phyloP scores from a whole-genome alignment of 75 land plant species.

The Adiantum capillusveneris region DNA sequence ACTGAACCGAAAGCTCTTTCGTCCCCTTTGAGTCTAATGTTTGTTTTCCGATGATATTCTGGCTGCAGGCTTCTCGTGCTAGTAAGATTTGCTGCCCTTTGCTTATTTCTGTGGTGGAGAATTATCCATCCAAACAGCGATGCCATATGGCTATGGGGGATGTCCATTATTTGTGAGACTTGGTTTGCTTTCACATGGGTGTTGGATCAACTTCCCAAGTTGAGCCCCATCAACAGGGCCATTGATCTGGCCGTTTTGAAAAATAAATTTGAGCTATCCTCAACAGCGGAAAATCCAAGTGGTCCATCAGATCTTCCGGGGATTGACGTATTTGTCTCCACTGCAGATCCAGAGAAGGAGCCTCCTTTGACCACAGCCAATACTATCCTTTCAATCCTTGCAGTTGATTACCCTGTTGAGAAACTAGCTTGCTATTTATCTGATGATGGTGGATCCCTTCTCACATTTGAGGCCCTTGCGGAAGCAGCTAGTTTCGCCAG shows the following conservation, averaged over 20 bases:
- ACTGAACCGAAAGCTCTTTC: no score
- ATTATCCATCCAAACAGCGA: constrained; percentile 51
- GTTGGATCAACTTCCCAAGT: constrained; percentile 84
- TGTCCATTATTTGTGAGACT: constrained; percentile 85
- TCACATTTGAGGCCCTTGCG: constrained; percentile 86
- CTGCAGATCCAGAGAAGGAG: constrained; percentile 93
- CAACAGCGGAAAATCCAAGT: constrained; percentile 37
- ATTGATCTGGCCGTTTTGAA: constrained; percentile 73
- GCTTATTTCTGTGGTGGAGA: constrained; percentile 64
- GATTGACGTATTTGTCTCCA: constrained; percentile 83
- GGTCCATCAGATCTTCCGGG: constrained; percentile 82
- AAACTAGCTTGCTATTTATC: constrained; percentile 88
- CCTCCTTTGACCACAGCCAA: constrained; percentile 92
- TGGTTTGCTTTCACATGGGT: constrained; percentile 96
- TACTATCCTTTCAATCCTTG: constrained; percentile 86
- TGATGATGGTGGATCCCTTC: constrained; percentile 89
- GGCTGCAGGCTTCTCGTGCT: constrained; percentile 22
- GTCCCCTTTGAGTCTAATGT: no score
- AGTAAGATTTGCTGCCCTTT: constrained; percentile 51
- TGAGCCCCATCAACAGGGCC: constrained; percentile 63
- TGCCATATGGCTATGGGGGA: constrained; percentile 92
- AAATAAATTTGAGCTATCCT: constrained; percentile 67
- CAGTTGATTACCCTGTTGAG: constrained; percentile 89
- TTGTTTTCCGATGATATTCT: no score
- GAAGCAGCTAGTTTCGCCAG: constrained; percentile 88